Evolutionary conservation across 148 eudicot species (phyloP), one percentile per base, ranked within the genome.

Genomic region (Camellia sinensis): DNA sequence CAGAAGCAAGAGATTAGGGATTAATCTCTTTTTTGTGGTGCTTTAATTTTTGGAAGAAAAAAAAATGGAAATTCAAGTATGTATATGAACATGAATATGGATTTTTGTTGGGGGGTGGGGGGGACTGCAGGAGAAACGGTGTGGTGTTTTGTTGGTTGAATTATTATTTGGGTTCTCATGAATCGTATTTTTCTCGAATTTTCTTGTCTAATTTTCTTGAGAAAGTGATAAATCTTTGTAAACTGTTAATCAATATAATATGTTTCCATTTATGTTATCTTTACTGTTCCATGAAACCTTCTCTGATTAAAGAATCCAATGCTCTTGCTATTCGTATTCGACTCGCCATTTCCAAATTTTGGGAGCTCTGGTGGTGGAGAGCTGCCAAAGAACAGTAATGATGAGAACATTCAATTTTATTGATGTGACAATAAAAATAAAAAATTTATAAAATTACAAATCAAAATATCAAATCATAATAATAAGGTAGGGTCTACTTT

Each of bases 21-120:
- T 44, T 17, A 69, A 45, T 71, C 74, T 71, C 57, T 71, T 46
- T 71, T 71, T 71, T 46, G 61, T 72, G 17, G 75, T 6, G 75
- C 43, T 17, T 72, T 72, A 50, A 2, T 11, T 53, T 72, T 53
- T 29, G 54, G 56, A 11, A 43, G 52, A 48, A 56, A 45, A 43
- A 45, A 6, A 45, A 69, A 4, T 45, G 75, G 14, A 64, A 21
- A 64, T 12, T 3, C 40, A 48, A 48, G 2, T 1, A 7, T 12
- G 13, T 19, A 60, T 60, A 29, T 29, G 37, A 29, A 29, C 37
- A 29, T 29, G 37, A 29, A 29, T 29, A 29, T 29, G 37, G 37
- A 29, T 29, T 29, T 29, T 60, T 60, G 6, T 48, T 15, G 7
- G 3, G 29, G 19, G 22, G 60, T 1, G 37, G 22, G 22, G 60